These are phyloP conservation scores for Candida qinlingensis DNA, from an alignment of 805 yeast genomes.

Conservation along the genomic window DNA sequence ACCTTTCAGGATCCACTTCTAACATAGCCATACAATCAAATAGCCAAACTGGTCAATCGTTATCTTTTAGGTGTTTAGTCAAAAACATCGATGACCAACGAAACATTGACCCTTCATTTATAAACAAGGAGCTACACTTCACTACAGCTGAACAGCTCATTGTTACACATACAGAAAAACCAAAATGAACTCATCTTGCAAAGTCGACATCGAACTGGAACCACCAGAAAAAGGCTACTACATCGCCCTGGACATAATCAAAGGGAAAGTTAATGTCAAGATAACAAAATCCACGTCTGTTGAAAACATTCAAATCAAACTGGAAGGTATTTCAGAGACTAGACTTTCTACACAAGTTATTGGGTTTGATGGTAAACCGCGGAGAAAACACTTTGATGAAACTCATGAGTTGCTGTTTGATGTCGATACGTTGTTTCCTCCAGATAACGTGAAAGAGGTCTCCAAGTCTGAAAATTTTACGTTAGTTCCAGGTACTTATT, in stretches of 20 bases:
- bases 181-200: conserved; percentile 5
- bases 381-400: conserved; percentile 3
- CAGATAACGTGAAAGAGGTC: conserved; percentile 40
- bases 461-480: conserved; percentile 31
- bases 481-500: conserved; percentile 40
- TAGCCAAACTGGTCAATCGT: too few relatives aligned
- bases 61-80: too few relatives aligned
- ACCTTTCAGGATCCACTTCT: too few relatives aligned
- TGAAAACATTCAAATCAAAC: conserved; percentile 44
- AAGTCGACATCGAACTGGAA: background rate
- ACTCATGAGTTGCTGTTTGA: conserved; percentile 45
- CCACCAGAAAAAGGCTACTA: background rate
- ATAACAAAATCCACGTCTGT: conserved; percentile 32
- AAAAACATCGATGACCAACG: too few relatives aligned
- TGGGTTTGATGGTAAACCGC: conserved; percentile 6
- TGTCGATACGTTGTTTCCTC: conserved; percentile 46
- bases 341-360: conserved; percentile 26
- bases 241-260: conserved; percentile 14
- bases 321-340: conserved; percentile 43
- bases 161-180: background rate
- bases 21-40: too few relatives aligned
- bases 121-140: too few relatives aligned
- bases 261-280: conserved; percentile 13
- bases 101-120: too few relatives aligned
- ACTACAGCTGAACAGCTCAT: too few relatives aligned